phyloP scores from a whole-genome alignment of 2,329 filamentous ascomycete genomes.

The Sarocladium oryzae region DNA sequence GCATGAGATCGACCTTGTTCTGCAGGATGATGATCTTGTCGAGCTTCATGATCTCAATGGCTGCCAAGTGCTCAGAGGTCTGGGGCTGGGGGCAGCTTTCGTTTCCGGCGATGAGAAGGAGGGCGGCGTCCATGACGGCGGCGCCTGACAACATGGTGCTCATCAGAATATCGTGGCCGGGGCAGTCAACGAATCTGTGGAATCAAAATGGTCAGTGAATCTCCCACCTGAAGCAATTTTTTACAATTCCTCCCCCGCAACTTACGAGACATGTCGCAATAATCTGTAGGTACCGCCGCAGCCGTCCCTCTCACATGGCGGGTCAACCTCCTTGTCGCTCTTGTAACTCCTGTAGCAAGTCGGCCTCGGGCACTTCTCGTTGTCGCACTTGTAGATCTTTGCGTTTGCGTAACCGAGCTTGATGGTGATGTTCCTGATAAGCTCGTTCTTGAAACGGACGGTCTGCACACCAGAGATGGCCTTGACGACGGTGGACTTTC shows the following conservation, averaged over 20 bases:
- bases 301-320: constrained; percentile 88
- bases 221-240: too few relatives aligned
- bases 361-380: constrained; percentile 80
- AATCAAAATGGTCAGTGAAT: constrained; percentile 2
- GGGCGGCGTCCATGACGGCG: constrained; percentile 97
- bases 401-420: constrained; percentile 99
- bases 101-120: constrained; percentile 95
- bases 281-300: constrained; percentile 83
- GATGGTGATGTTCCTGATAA: constrained; percentile 99
- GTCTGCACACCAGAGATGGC: constrained; percentile 98
- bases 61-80: constrained; percentile 96
- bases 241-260: constrained; percentile 9
- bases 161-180: constrained; percentile 99
- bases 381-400: constrained; percentile 99
- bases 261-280: constrained; percentile 86
- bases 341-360: constrained; percentile 96
- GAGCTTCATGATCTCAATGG: constrained; percentile 99
- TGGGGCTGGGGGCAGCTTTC: constrained; percentile 97
- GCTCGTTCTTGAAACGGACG: constrained; percentile 98
- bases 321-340: constrained; percentile 98
- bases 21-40: constrained; percentile 99
- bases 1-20: constrained; percentile 99
- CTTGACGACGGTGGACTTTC: constrained; percentile 98
- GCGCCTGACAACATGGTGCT: constrained; percentile 99
- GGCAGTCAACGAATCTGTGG: constrained; percentile 88